Base-by-base conservation (phyloP, 1,284 basidiomycete genomes). In the Pulchroboletus neoregius region DNA sequence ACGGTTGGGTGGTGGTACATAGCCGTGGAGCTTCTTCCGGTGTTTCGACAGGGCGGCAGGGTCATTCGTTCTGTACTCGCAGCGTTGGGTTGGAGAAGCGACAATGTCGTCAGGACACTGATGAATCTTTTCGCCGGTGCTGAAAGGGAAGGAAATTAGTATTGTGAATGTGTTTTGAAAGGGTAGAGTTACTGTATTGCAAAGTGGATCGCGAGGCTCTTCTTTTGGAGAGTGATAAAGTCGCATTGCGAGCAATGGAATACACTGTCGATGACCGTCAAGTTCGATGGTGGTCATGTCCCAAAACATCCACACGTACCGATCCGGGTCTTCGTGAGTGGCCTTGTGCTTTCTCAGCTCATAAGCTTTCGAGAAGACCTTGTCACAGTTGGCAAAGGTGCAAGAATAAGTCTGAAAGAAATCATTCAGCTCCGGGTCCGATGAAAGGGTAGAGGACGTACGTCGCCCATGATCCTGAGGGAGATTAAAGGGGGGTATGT, bases 41-140 rank as follows among this genome's bases (percentile, higher is more conserved):
- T 67, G 63, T 36, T 46, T 65, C 2, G 64, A 52, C 13, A 64
- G 40, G 28, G 58, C 50, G 0, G 64, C 63, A 2, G 65, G 65
- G 26, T 68, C 65, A 4, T 53, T 39, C 1, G 62, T 63, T 37
- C 33, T 47, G 36, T 52, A 67, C 1, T 48, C 28, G 36, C 62
- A 63, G 0, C 9, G 43, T n/a, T 2, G 3, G 6, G 5, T 13
- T 6, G 50, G 11, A 18, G 28, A 16, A 16, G 12, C 8, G 0
- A 12, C 18, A 10, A 26, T 6, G 4, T 16, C 3, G 46, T 26
- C 37, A 13, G 59, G 62, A 30, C 65, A 66, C 5, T 20, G 11
- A n/a, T 52, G 39, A 6, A 18, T 36, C 35, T 57, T 65, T 32
- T 59, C 56, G 11, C 62, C 60, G 1, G 60, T 61, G 36, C 62